Evolutionary conservation across 768 basidiomycete species (phyloP), one percentile per base, ranked within the genome.

Genomic region (Tricholoma bakamatsutake): DNA sequence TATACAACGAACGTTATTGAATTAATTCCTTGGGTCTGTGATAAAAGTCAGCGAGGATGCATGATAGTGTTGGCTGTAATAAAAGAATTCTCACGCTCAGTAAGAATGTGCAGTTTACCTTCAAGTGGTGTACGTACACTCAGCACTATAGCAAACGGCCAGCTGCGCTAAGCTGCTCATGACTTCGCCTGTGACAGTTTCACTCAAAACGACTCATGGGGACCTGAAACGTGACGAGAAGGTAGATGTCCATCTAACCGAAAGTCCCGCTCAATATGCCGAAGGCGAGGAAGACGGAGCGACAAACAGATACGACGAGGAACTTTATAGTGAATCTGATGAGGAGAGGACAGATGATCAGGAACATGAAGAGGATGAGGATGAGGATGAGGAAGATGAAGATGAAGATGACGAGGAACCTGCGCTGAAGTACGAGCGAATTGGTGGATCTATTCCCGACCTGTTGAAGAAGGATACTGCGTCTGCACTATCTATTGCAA

Each of bases 351-450:
- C 52, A 11, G 62, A 59, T 1, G 61, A 57, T 12, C 62, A 66
- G 0, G 69, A 66, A 0, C 84, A 78, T 0, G 78, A 77, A 0
- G 78, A 79, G 0, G 80, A 80, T 0, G 82, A 81, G 0, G 83
- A 83, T 0, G 80, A 80, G 0, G 85, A 80, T 0, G 82, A 81
- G 0, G 83, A 83, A 0, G 80, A 80, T 0, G 85, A 83, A 0
- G 84, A 85, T 0, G 87, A 86, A 0, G 93, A 93, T 1, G 93
- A 95, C 27, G 91, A 94, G 17, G 94, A 96, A 73, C 94, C 90
- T 34, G 81, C 88, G 0, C 77, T 98, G 63, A 98, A 98, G 68
- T 98, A 98, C 65, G 85, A 90, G 61, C 83, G 88, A 43, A 80
- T 97, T 53, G 79, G 80, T 21, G 90, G 91, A 1, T 71, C 80